These are phyloP conservation scores for Ettlia oleoabundans DNA, from an alignment of 139 green algal genomes.

Conservation along the genomic window DNA sequence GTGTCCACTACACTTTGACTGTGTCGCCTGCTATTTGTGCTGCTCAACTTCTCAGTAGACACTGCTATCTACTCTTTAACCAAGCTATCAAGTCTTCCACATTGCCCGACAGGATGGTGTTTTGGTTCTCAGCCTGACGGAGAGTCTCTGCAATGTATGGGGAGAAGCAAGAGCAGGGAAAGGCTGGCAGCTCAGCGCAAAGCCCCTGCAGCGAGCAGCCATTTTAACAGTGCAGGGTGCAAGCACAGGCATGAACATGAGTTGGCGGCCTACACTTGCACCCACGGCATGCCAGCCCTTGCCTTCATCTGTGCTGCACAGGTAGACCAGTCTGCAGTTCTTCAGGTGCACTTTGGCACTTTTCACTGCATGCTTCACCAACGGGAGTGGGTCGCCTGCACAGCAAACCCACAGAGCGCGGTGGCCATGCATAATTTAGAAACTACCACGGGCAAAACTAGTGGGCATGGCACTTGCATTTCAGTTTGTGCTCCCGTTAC, in stretches of 20 bases:
- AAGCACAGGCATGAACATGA: no score
- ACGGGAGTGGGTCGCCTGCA: not conserved
- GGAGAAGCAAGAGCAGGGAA: not conserved
- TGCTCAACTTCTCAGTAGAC: not conserved
- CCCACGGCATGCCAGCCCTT: not conserved
- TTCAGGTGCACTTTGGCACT: not conserved
- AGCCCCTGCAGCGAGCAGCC: not conserved
- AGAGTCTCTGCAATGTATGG: not conserved
- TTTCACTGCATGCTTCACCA: not conserved
- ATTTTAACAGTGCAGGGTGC: not conserved
- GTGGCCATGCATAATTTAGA: no score
- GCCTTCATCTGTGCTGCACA: not conserved
- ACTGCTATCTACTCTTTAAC: not conserved
- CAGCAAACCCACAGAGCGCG: no score
- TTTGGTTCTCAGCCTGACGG: not conserved
- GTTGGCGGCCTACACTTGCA: no score
- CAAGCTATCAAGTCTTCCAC: not conserved
- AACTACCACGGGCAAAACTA: no score
- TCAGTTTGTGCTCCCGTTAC: no score
- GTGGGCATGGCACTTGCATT: no score
- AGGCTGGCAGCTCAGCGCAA: not conserved
- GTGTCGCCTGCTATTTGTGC: not conserved
- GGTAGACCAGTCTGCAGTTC: constrained; percentile 10
- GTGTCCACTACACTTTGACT: no score
- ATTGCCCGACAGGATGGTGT: constrained; percentile 6